Percentiles rank a stretch among this genome's conserved stretches.
phyloP scores from a whole-genome alignment of 2,329 filamentous ascomycete genomes.

The Curvularia verruculosa region DNA sequence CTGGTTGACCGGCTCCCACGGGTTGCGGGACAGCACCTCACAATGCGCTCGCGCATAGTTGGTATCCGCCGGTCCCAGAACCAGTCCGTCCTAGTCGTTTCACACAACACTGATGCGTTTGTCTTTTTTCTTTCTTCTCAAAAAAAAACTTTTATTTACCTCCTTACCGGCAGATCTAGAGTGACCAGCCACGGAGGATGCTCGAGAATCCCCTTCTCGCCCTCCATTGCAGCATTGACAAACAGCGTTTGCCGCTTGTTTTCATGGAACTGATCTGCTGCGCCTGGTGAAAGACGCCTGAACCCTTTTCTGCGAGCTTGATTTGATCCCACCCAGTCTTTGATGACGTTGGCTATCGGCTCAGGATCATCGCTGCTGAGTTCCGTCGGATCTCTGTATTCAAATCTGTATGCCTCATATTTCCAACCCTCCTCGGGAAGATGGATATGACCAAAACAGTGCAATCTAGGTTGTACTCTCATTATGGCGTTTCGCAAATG shows the following conservation, averaged over 20 bases:
- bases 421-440: slow-evolving; percentile 43
- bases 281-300: slow-evolving; percentile 34
- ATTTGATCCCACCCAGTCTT: slow-evolving; percentile 33
- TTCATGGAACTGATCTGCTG: slow-evolving; percentile 26
- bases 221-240: slow-evolving; percentile 63
- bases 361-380: slow-evolving; percentile 13
- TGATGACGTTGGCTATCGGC: slow-evolving; percentile 15
- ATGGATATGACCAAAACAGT: slow-evolving; percentile 68
- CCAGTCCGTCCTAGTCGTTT: too few relatives aligned
- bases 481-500: slow-evolving; percentile 58
- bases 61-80: neutral
- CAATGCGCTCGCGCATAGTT: neutral
- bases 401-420: slow-evolving; percentile 39
- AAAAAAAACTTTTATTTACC: neutral
- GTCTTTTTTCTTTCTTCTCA: neutral
- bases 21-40: slow-evolving; percentile 1
- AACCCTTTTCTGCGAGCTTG: slow-evolving; percentile 30
- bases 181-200: slow-evolving; percentile 63
- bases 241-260: slow-evolving; percentile 60
- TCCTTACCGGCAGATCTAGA: slow-evolving; percentile 47
- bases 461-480: slow-evolving; percentile 56
- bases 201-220: slow-evolving; percentile 52
- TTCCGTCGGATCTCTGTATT: slow-evolving; percentile 24
- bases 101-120: too few relatives aligned
- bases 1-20: slow-evolving; percentile 4